Evolutionary conservation across 2,329 filamentous ascomycete genomes (phyloP), one percentile per base, ranked within the genome.

Genomic region (Phialophora tarda): DNA sequence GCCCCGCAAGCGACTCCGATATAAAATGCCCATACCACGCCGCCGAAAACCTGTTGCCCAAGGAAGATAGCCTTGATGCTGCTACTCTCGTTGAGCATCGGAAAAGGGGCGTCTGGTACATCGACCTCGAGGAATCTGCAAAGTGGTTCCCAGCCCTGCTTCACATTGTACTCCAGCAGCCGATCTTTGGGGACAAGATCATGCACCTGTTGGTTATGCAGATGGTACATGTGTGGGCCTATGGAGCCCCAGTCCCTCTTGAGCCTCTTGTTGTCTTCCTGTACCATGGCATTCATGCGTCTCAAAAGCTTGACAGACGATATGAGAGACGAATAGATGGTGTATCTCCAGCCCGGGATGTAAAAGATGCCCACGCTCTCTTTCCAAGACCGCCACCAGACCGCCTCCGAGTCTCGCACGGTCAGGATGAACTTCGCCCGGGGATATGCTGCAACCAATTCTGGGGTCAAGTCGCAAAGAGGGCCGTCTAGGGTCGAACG

Each of bases 141-240:
- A 10, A 57, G 54, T 21, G 54, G 30, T 38, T 21, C 54, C 54
- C 54, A 57, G 28, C 54, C 54, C 21, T 57, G 28, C 32, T 41
- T 57, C 23, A 57, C 54, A 17, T 57, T 38, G 32, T 57, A 57
- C 54, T 57, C 54, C 14, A 57, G 54, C n/a, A 57, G 32, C 11
- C 24, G 54, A 17, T 5, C 54, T 32, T 57, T 23, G 12, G 54
- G 54, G 3, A 57, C 54, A 3, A 57, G 32, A 14, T 57, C 54
- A 41, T n/a, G 54, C n/a, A 57, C 54, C 17, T 41, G 54, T 26
- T 57, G 28, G 17, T 57, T 57, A 11, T 57, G 54, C 54, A 38
- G 8, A 12, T 3, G 28, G 17, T 57, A 57, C 8, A 57, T 57
- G 32, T 41, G 54, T 1, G 54, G 54, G 17, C 28, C 32, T 10